Conservation (phyloP, 495 filamentous ascomycete genomes). For the Podospora comata region DNA sequence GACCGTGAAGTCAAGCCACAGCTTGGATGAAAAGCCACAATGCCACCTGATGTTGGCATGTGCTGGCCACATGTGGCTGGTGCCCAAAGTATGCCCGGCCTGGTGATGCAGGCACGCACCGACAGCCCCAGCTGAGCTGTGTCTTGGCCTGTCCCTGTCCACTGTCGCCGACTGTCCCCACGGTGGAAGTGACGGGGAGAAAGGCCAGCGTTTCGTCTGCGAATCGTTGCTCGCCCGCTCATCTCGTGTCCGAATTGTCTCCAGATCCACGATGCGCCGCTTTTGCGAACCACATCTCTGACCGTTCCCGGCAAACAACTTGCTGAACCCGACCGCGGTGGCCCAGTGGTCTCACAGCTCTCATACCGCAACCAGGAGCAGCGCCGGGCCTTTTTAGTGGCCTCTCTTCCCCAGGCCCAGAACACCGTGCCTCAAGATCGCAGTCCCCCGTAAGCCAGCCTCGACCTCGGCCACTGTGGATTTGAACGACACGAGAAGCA, state of each 20-base stretch:
- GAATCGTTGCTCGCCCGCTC: constrained; percentile 8
- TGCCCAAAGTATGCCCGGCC: not conserved
- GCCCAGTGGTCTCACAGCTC: constrained; percentile 16
- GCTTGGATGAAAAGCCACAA: not conserved
- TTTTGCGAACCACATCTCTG: constrained; percentile 14
- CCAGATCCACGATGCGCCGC: constrained; percentile 9
- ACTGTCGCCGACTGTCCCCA: not conserved
- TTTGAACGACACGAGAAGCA: not conserved
- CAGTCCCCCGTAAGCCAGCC: constrained; percentile 5
- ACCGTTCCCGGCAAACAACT: constrained; percentile 9
- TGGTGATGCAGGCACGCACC: not conserved
- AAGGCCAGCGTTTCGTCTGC: constrained; percentile 7
- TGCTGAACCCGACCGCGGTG: constrained; percentile 5
- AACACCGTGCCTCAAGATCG: constrained; percentile 17
- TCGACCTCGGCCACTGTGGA: not conserved
- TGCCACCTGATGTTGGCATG: not conserved
- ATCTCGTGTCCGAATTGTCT: not conserved
- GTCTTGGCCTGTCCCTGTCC: not conserved
- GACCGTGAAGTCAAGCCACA: not conserved
- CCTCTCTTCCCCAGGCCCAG: constrained; percentile 16
- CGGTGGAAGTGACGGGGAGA: not conserved
- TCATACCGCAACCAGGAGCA: constrained; percentile 12
- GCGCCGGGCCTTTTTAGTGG: constrained; percentile 10
- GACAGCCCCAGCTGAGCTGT: not conserved
- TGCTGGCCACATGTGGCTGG: not conserved